Base-by-base conservation (phyloP, 129 eudicot species). In the Helianthus tuberosus region DNA sequence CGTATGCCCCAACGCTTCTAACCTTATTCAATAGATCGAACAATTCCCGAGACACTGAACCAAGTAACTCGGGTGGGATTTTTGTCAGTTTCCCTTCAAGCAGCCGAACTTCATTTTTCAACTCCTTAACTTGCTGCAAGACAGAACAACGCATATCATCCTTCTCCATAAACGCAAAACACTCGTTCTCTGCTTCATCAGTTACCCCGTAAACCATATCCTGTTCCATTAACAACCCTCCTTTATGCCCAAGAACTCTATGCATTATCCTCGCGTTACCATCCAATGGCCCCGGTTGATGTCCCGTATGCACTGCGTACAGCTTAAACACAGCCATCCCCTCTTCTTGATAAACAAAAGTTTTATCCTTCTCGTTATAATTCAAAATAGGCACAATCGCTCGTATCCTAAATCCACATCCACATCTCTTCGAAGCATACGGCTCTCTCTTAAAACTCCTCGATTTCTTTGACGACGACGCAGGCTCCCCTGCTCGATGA, bases 271-370 rank as follows among this genome's bases (percentile, higher is more conserved):
- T 90, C 0, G 98, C 98, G 73, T 90, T 93, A 32, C 98, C 98
- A 82, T 93, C 98, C 72, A 83, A 80, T 0, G 98, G 96, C 55
- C 98, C 98, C 0, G 98, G 98, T 55, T 93, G 93, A 75, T 93
- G 98, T 15, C 98, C 98, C 1, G 98, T 82, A 75, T 93, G 98
- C 80, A 90, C 92, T 6, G 98, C 96, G 77, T 90, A 93, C 80
- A 93, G 47, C 91, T 90, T 93, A 79, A 93, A 93, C 13, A 93
- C 93, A 3, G 98, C 96, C 64, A 88, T 72, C 25, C 98, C 98
- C 66, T 90, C 97, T 67, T 93, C 98, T 77, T 90, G 88, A 74
- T 93, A 93, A 64, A 90, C 98, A 86, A 93, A 93, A 5, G 92
- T 86, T 81, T 93, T 93, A 17, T 93, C 98, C 85, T 93, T 93